phyloP scores from a whole-genome alignment of 352 stramenopile genomes.

The Detonula confervacea region DNA sequence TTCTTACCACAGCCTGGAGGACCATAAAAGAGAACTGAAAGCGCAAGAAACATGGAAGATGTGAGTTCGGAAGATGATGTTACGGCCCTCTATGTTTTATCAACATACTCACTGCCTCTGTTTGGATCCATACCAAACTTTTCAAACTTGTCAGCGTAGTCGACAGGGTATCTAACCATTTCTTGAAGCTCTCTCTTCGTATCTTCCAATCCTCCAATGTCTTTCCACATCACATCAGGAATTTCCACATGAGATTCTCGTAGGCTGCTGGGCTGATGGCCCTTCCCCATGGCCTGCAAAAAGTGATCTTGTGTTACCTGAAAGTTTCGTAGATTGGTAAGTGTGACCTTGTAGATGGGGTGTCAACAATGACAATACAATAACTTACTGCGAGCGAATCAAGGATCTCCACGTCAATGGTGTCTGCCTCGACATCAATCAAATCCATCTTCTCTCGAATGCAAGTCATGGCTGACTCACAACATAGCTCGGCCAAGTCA shows the following conservation, averaged over 20 bases:
- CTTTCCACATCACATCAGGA: slow-evolving; percentile 94
- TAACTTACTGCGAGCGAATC: slow-evolving; percentile 82
- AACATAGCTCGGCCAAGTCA: slow-evolving; percentile 90
- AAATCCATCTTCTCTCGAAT: slow-evolving; percentile 85
- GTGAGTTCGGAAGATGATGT: no score
- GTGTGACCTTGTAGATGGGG: no score
- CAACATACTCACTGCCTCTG: no score
- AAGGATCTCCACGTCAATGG: slow-evolving; percentile 70
- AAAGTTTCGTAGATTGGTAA: no score
- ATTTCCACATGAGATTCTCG: slow-evolving; percentile 92
- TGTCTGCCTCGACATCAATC: slow-evolving; percentile 83
- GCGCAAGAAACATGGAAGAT: no score
- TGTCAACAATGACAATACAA: no score
- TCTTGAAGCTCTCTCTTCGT: slow-evolving; percentile 98
- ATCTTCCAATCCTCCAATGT: slow-evolving; percentile 96
- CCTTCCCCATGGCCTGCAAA: slow-evolving; percentile 89
- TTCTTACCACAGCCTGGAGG: slow-evolving; percentile 96
- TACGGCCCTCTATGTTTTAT: no score
- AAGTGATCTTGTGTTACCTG: slow-evolving; percentile 90
- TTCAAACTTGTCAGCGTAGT: slow-evolving; percentile 95
- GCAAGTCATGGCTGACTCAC: slow-evolving; percentile 88
- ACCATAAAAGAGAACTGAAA: slow-evolving; percentile 98
- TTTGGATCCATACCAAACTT: slow-evolving; percentile 97
- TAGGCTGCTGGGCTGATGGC: slow-evolving; percentile 92
- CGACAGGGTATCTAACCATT: slow-evolving; percentile 97